A percentile compares a stretch with the other conserved stretches of the same genome.
These are phyloP conservation scores for Ogataea salicorniae DNA, from an alignment of 805 yeast genomes.

Conservation along the genomic window DNA sequence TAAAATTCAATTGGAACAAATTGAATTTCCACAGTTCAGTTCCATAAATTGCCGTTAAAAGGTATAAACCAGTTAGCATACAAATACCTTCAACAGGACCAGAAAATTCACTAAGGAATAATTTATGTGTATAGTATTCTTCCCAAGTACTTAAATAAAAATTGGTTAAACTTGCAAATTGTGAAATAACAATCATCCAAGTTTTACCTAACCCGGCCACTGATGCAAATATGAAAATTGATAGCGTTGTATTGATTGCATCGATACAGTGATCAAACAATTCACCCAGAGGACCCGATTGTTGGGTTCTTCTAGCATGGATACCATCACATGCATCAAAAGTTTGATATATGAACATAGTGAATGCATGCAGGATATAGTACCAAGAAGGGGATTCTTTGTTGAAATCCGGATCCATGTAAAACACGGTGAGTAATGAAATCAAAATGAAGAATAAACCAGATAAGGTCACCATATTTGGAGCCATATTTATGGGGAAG, in stretches of 20 bases:
- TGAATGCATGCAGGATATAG: constrained; percentile 70
- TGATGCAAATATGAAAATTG: constrained; percentile 66
- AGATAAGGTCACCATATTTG: constrained; percentile 78
- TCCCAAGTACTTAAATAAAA: constrained; percentile 94
- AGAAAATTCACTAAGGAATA: constrained; percentile 71
- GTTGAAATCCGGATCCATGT: constrained; percentile 65
- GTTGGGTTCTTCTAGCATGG: constrained; percentile 95
- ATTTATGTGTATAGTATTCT: constrained; percentile 82
- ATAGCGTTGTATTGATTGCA: constrained; percentile 67
- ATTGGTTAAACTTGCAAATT: constrained; percentile 71
- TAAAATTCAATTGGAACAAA: constrained; percentile 33
- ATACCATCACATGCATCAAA: constrained; percentile 96
- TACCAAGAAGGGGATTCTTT: constrained; percentile 69
- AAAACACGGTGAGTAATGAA: constrained; percentile 61
- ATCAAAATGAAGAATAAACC: constrained; percentile 70
- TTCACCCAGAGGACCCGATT: constrained; percentile 91
- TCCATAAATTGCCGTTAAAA: constrained; percentile 65
- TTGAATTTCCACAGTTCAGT: constrained; percentile 58
- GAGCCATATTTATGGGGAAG: constrained; percentile 88
- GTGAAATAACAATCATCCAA: constrained; percentile 53
- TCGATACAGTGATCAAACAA: constrained; percentile 85
- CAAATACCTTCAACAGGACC: constrained; percentile 96
- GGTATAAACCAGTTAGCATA: constrained; percentile 49
- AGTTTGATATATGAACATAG: constrained; percentile 86
- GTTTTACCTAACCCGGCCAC: constrained; percentile 75